Base-by-base conservation (phyloP, 2,329 filamentous ascomycete species). In the Didymella pomorum region DNA sequence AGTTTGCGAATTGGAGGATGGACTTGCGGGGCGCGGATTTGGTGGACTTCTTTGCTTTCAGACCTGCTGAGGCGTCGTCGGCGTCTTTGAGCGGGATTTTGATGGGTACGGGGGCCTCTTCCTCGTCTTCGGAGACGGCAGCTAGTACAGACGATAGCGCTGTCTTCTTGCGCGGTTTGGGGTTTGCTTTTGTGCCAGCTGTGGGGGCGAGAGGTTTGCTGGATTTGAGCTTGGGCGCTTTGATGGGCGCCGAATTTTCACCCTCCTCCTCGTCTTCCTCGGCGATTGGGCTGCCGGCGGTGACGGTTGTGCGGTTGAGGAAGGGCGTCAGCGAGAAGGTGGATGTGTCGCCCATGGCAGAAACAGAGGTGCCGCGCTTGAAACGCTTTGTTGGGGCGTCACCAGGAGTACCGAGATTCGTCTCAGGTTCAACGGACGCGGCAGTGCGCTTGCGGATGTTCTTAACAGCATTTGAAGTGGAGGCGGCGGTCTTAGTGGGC, bases 271-370 rank as follows among this genome's bases (percentile, higher is more conserved):
- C 67, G 23, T 71, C 69, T 31, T 73, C 70, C 42, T 74, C 74
- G n/a, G 73, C 67, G 28, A 76, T 80, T 28, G 77, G 75, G 57
- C 68, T 76, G 25, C 80, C 79, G 7, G 80, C 78, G n/a, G 79
- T 77, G 14, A 89, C 79, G 63, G 82, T 88, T 25, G 86, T 89
- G 49, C 89, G 87, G 76, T 93, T 96, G 61, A 98, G 82, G 80
- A 96, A 97, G 0, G 94, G 94, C 0, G 94, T 98, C 63, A 97
- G 92, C 4, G 93, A 97, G 76, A 98, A 97, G 2, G 85, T 88
- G 0, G 93, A 97, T 76, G 97, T 97, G 71, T 96, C 92, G 28
- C 91, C 92, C 5, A 90, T 81, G 54, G 87, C 79, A 1, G 85
- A 83, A 3, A 70, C 70, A 35, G 86, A 84, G 20, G 87, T 84